Evolutionary conservation across 2,329 filamentous ascomycete species (phyloP), one percentile per base, ranked within the genome.

Genomic region (Sodiomyces alkalinus): DNA sequence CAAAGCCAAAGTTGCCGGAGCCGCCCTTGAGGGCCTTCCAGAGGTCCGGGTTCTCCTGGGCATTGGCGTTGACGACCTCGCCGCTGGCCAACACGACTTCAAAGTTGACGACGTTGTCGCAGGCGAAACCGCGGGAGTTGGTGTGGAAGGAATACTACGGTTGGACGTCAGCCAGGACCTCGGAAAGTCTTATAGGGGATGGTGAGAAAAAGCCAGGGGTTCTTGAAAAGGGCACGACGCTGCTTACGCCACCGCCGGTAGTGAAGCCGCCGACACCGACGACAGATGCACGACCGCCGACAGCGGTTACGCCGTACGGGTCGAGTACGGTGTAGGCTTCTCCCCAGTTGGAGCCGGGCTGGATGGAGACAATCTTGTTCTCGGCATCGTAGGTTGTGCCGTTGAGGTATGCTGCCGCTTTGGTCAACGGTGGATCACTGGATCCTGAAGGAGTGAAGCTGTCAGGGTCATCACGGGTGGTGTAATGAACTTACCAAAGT

Each of bases 1-100:
- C 45, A 28, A 55, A 45, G 10, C 56, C 59, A 22, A 61, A 52
- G 39, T 64, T 65, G 26, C 49, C 53, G 3, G 51, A 50, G 22
- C 62, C 61, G 5, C 60, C 61, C 29, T 58, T 56, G 6, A 63
- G 43, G 1, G 59, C 60, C 31, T 49, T 52, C 42, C 47, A 64
- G 1, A 65, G 48, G 22, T 62, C 57, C 0, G 40, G 10, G 26
- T 63, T 49, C 7, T 48, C 30, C 0, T 43, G 21, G 0, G 36
- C 39, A 29, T 53, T 60, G 12, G 52, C 60, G 7, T 56, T 52
- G 17, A 62, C 42, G 16, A 64, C 48, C 3, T 34, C 31, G 6
- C 60, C 58, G 27, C 50, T 40, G 0, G 51, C 53, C 1, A 62
- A 48, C 2, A 67, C 60, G 7, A 67, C 43, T 24, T 63, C 47